Conservation (phyloP, 305 asterid genomes). For the Solanum hybrid region DNA sequence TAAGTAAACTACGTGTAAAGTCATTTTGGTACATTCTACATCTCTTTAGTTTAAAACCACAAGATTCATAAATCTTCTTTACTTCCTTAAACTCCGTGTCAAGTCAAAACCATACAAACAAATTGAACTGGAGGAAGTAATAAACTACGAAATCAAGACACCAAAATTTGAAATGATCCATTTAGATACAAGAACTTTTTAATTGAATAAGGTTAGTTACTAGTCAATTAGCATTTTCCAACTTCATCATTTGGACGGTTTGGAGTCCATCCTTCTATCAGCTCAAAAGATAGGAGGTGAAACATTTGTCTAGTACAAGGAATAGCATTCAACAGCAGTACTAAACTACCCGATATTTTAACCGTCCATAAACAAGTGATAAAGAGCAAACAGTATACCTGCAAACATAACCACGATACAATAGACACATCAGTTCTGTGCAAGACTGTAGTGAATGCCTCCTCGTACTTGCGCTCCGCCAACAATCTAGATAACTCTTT, state of each 20-base stretch:
- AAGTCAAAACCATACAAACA: neutral
- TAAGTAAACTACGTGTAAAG: neutral
- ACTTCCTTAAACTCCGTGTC: neutral
- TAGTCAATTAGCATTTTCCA: neutral
- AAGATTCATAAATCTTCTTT: neutral
- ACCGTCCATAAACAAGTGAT: neutral
- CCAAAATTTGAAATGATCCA: neutral
- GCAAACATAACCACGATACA: slow-evolving; percentile 91
- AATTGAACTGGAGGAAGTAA: neutral
- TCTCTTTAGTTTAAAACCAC: neutral
- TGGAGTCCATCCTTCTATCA: neutral
- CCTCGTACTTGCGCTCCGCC: slow-evolving; percentile 70
- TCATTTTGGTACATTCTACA: neutral
- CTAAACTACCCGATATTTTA: neutral
- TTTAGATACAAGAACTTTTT: neutral
- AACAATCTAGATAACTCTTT: slow-evolving; percentile 72
- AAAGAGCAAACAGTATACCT: slow-evolving; percentile 36
- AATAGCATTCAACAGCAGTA: neutral
- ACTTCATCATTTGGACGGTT: neutral
- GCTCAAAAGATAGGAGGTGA: neutral
- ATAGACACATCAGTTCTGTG: slow-evolving; percentile 77
- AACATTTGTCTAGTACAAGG: neutral
- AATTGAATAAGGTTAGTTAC: neutral
- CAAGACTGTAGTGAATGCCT: slow-evolving; percentile 73
- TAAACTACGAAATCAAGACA: neutral